A percentile compares a stretch with the other conserved stretches of the same genome.
Conservation (phyloP, 176 grass and related monocot genomes). For the Juncus effusus region DNA sequence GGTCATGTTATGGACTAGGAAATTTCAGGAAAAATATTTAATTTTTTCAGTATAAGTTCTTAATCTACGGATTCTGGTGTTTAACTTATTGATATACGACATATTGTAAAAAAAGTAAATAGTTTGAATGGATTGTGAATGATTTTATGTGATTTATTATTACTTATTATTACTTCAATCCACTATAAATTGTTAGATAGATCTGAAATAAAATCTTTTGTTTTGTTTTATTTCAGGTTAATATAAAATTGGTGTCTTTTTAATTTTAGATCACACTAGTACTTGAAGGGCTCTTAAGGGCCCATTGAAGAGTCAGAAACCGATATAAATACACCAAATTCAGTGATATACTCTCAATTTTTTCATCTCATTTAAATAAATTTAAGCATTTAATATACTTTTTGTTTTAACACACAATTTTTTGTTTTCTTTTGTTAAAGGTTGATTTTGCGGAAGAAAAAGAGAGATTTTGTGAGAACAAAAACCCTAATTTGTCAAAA, state of each 20-base stretch:
- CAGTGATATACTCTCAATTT: slow-evolving; percentile 25
- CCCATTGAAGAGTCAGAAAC: slow-evolving; percentile 33
- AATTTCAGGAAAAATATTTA: slow-evolving; percentile 9
- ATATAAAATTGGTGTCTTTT: slow-evolving; percentile 31
- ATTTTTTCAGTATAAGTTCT: not conserved
- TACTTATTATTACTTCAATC: not conserved
- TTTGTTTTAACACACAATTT: slow-evolving; percentile 17
- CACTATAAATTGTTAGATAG: too few species aligned
- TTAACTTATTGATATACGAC: too few species aligned
- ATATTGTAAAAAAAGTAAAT: not conserved
- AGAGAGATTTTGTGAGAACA: slow-evolving; percentile 11
- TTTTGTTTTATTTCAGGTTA: not conserved
- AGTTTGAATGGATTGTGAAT: not conserved
- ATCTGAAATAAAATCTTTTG: too few species aligned
- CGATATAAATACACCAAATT: slow-evolving; percentile 22
- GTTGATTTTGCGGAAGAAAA: slow-evolving; percentile 18
- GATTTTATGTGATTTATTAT: slow-evolving; percentile 1
- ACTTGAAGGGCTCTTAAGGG: slow-evolving; percentile 38
- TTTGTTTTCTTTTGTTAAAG: slow-evolving; percentile 22
- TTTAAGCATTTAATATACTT: not conserved
- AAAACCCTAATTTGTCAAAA: slow-evolving; percentile 20
- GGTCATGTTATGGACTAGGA: not conserved
- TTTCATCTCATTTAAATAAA: not conserved
- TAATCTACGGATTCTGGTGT: not conserved
- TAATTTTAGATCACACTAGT: slow-evolving; percentile 50